A percentile compares a stretch with the other conserved stretches of the same genome.
Evolutionary conservation across 345 rosid genomes (phyloP).

Genomic region (Rhizophora mangle): DNA sequence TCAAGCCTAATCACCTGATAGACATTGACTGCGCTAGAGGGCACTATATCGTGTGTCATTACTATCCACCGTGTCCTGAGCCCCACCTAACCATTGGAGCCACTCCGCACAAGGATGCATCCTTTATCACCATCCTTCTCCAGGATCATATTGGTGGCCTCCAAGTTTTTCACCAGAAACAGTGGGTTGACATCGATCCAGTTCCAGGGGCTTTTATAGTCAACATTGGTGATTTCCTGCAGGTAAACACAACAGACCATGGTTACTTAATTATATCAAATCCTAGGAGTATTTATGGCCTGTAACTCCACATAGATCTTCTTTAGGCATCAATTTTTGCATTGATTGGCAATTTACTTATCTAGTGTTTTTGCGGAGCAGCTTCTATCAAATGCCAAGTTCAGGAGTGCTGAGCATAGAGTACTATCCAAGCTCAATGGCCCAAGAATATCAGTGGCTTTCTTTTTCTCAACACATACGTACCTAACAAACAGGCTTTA

Average conservation of each 20-base stretch:
- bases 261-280: too few relatives aligned
- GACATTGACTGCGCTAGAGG: conserved; percentile 23
- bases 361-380: background rate
- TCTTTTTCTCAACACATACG: conserved; percentile 17
- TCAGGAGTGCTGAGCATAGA: conserved; percentile 23
- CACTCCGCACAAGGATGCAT: conserved; percentile 13
- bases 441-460: conserved; percentile 25
- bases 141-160: conserved; percentile 19
- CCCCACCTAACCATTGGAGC: conserved; percentile 23
- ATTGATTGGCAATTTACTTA: background rate
- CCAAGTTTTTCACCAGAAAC: conserved; percentile 18
- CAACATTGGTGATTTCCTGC: conserved; percentile 24
- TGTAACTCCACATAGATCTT: too few relatives aligned
- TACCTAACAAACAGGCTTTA: conserved; percentile 7
- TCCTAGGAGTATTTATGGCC: too few relatives aligned
- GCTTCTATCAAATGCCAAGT: conserved; percentile 21
- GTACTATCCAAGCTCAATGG: conserved; percentile 21
- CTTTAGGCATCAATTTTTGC: too few relatives aligned
- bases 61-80: conserved; percentile 34
- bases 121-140: conserved; percentile 19
- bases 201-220: conserved; percentile 14
- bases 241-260: conserved; percentile 9
- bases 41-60: conserved; percentile 18
- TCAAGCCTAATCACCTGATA: conserved; percentile 13
- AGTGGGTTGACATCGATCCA: conserved; percentile 14